These are phyloP conservation scores for Solanum pinnatisectum DNA, from an alignment of 257 asterid species.

Conservation along the genomic window DNA sequence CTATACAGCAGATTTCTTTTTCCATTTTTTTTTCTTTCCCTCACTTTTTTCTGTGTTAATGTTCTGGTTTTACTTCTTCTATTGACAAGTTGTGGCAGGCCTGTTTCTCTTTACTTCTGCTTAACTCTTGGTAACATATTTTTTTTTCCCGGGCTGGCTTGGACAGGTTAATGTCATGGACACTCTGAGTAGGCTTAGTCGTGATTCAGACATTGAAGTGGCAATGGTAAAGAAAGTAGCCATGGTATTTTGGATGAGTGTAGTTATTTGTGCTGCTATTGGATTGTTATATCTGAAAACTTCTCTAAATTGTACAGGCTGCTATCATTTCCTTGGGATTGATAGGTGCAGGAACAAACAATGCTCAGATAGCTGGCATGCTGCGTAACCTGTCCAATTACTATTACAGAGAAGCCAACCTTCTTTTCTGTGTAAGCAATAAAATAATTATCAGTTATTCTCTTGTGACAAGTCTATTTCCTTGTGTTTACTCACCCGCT, in stretches of 20 bases:
- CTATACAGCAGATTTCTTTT: not conserved
- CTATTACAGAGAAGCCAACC: slow-evolving; percentile 84
- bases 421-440: slow-evolving; percentile 72
- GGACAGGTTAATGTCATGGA: slow-evolving; percentile 93
- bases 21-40: not conserved
- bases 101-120: not conserved
- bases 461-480: not conserved
- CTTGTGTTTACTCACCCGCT: not conserved
- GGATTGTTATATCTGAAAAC: not conserved
- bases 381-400: slow-evolving; percentile 87
- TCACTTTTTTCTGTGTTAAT: not conserved
- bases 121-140: not conserved
- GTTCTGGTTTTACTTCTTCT: not conserved
- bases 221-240: slow-evolving; percentile 6
- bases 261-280: not conserved
- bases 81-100: not conserved
- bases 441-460: not conserved
- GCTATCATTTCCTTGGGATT: slow-evolving; percentile 79
- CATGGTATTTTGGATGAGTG: not conserved
- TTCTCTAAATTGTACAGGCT: slow-evolving; percentile 38
- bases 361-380: slow-evolving; percentile 94
- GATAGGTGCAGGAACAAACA: slow-evolving; percentile 95
- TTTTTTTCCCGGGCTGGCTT: slow-evolving; percentile 5
- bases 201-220: slow-evolving; percentile 84
- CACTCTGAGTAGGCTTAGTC: slow-evolving; percentile 95